Percentiles rank a stretch among this genome's conserved stretches.
These are phyloP conservation scores for Diaporthe eres DNA, from an alignment of 2,329 filamentous ascomycete species.

Conservation along the genomic window DNA sequence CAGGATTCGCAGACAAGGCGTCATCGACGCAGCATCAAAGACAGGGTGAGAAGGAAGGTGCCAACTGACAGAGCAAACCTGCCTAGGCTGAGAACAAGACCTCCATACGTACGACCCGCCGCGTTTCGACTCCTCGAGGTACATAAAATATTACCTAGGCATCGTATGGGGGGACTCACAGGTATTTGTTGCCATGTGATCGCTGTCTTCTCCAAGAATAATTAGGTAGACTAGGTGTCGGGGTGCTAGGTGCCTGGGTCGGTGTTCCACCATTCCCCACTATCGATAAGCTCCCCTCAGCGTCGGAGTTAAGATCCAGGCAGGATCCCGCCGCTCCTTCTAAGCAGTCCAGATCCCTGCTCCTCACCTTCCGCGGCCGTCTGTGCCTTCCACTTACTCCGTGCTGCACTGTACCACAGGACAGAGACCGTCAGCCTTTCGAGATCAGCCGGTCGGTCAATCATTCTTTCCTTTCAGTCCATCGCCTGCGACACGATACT, in stretches of 20 bases:
- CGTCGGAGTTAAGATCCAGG: slow-evolving; percentile 16
- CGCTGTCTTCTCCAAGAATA: neutral
- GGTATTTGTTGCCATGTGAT: slow-evolving; percentile 6
- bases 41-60: neutral
- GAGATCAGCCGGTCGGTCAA: neutral
- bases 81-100: neutral
- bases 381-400: slow-evolving; percentile 8
- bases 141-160: slow-evolving; percentile 1
- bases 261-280: neutral
- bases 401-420: slow-evolving; percentile 1
- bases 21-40: neutral
- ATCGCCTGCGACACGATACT: neutral
- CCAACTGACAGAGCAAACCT: neutral
- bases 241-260: neutral
- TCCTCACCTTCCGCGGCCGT: slow-evolving; percentile 5
- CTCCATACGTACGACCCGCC: neutral
- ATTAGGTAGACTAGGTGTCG: neutral
- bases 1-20: neutral
- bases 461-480: slow-evolving; percentile 13
- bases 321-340: neutral
- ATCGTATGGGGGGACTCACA: neutral
- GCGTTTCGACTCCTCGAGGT: neutral
- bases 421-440: slow-evolving; percentile 4
- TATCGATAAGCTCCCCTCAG: slow-evolving; percentile 23
- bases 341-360: slow-evolving; percentile 10